These are phyloP conservation scores for Aquilaria malaccensis DNA, from an alignment of 345 rosid genomes.

Conservation along the genomic window DNA sequence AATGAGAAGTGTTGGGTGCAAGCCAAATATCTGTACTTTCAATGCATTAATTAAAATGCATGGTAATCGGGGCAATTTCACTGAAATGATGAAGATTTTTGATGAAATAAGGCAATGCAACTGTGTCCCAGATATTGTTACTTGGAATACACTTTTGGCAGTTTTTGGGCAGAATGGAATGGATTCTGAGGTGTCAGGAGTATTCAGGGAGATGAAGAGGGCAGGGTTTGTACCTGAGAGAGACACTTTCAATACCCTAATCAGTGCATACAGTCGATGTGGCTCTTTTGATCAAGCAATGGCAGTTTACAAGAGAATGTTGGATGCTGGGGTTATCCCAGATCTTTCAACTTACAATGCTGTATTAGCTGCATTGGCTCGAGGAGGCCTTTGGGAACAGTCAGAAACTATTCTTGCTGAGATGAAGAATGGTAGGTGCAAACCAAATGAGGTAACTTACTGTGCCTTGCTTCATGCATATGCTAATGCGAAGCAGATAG, in stretches of 20 bases:
- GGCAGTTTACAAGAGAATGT: slow-evolving; percentile 75
- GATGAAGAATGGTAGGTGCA: slow-evolving; percentile 73
- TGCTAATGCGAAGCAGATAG: slow-evolving; percentile 78
- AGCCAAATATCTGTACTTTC: slow-evolving; percentile 87
- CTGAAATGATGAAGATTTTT: slow-evolving; percentile 88
- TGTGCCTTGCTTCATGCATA: slow-evolving; percentile 89
- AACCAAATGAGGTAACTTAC: slow-evolving; percentile 80
- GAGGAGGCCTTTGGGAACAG: slow-evolving; percentile 95
- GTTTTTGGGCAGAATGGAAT: slow-evolving; percentile 91
- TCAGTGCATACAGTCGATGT: slow-evolving; percentile 88
- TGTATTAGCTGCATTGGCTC: slow-evolving; percentile 89
- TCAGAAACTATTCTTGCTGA: slow-evolving; percentile 78
- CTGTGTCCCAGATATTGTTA: slow-evolving; percentile 74
- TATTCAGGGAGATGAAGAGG: slow-evolving; percentile 97
- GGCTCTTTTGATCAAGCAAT: slow-evolving; percentile 87
- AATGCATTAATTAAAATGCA: slow-evolving; percentile 94
- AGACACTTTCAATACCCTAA: slow-evolving; percentile 85
- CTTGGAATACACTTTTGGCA: slow-evolving; percentile 89
- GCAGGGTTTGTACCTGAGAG: slow-evolving; percentile 91
- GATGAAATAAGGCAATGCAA: slow-evolving; percentile 66
- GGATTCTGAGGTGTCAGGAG: slow-evolving; percentile 86
- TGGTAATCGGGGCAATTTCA: slow-evolving; percentile 78
- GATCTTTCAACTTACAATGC: slow-evolving; percentile 92
- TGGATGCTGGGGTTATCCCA: slow-evolving; percentile 76
- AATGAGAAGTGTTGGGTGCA: slow-evolving; percentile 71